Evolutionary conservation across 2,329 filamentous ascomycete species (phyloP).

Genomic region (Neofusicoccum kwambonambiense): DNA sequence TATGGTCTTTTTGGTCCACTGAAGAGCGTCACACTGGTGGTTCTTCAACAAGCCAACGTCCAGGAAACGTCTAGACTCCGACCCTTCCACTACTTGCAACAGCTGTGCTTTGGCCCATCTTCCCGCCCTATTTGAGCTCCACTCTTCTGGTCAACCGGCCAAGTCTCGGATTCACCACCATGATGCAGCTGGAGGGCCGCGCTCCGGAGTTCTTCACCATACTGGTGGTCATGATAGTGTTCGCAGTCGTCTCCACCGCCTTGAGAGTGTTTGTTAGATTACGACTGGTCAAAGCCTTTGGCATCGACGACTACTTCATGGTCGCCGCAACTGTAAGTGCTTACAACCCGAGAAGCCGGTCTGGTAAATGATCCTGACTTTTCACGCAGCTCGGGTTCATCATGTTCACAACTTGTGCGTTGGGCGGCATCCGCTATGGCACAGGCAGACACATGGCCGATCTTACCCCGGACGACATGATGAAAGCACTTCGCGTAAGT

Average conservation of each 20-base stretch:
- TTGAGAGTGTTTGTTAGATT: slow-evolving; percentile 33
- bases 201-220: background rate
- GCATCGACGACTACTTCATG: slow-evolving; percentile 37
- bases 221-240: background rate
- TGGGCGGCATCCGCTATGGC: slow-evolving; percentile 18
- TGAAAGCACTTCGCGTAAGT: slow-evolving; percentile 25
- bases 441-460: slow-evolving; percentile 21
- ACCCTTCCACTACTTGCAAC: no score
- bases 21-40: no score
- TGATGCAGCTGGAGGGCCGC: background rate
- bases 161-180: background rate
- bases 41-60: no score
- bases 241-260: slow-evolving; percentile 27
- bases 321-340: slow-evolving; percentile 30
- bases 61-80: no score
- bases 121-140: no score
- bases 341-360: background rate
- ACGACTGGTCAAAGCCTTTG: slow-evolving; percentile 36
- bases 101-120: no score
- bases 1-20: no score
- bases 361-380: no score
- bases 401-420: slow-evolving; percentile 22
- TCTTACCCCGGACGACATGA: slow-evolving; percentile 23
- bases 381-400: slow-evolving; percentile 25
- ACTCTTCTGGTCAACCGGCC: no score